A percentile compares a stretch with the other conserved stretches of the same genome.
phyloP scores from a whole-genome alignment of 1,284 basidiomycete genomes.

The Marasmius fiardii region DNA sequence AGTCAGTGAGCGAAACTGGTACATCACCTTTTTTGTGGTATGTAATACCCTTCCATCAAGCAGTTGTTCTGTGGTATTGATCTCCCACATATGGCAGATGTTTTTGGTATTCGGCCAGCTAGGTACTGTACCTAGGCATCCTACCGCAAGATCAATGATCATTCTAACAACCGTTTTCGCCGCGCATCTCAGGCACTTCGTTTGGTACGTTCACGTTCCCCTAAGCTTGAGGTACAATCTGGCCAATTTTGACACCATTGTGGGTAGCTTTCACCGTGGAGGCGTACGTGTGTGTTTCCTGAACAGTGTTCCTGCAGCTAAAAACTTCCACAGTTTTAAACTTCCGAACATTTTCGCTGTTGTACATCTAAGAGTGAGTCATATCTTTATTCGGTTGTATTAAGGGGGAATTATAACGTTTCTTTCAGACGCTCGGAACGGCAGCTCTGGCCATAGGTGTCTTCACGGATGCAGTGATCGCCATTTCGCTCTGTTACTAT shows the following conservation, averaged over 20 bases:
- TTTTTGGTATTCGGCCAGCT: constrained; percentile 37
- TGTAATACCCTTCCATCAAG: constrained; percentile 23
- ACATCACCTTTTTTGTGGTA: constrained; percentile 53
- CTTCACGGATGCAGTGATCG: constrained; percentile 44
- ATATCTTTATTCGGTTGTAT: not conserved
- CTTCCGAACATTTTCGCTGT: constrained; percentile 31
- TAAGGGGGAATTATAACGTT: constrained; percentile 16
- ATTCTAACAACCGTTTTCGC: not conserved
- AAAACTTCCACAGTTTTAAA: constrained; percentile 28
- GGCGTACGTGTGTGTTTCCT: too few relatives aligned
- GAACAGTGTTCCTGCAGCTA: too few relatives aligned
- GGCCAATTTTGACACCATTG: constrained; percentile 6
- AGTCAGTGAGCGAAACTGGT: constrained; percentile 62
- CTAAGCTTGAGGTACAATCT: not conserved
- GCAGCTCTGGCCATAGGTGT: constrained; percentile 41
- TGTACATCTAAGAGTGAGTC: constrained; percentile 30
- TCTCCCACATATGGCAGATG: constrained; percentile 29
- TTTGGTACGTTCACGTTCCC: constrained; percentile 23
- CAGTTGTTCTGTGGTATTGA: not conserved
- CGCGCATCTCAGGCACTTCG: constrained; percentile 24
- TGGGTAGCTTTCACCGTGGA: constrained; percentile 40
- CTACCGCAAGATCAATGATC: too few relatives aligned
- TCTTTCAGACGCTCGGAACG: constrained; percentile 31
- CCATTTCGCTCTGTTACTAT: constrained; percentile 47
- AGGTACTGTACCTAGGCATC: not conserved